Evolutionary conservation across 495 filamentous ascomycete species (phyloP).

Genomic region (Hypoxylon intermedium): DNA sequence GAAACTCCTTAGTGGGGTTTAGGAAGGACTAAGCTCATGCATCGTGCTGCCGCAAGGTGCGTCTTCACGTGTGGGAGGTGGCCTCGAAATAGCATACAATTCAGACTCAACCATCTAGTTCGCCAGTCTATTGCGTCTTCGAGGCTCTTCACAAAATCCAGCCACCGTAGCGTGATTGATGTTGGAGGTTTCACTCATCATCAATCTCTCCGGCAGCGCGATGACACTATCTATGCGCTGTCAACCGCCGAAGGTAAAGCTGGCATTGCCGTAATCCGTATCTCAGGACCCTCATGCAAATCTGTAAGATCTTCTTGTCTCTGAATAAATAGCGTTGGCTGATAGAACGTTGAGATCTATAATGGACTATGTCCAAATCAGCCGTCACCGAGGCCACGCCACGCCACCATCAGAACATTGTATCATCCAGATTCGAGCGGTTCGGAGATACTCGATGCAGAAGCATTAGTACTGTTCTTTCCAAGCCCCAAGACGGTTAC

Average conservation of each 20-base stretch:
- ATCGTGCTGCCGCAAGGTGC: conserved; percentile 34
- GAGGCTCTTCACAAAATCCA: neutral
- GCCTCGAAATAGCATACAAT: conserved; percentile 7
- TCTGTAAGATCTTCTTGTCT: conserved; percentile 57
- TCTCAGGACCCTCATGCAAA: conserved; percentile 80
- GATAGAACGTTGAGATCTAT: conserved; percentile 68
- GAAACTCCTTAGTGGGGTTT: conserved; percentile 17
- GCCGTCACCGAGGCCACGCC: conserved; percentile 71
- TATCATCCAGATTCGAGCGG: conserved; percentile 62
- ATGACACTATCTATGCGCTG: conserved; percentile 86
- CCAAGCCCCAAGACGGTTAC: conserved; percentile 84
- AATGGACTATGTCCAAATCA: conserved; percentile 71
- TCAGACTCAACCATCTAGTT: conserved; percentile 3
- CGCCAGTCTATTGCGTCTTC: conserved; percentile 7
- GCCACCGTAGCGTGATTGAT: neutral
- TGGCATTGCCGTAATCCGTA: conserved; percentile 88
- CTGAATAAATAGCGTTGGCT: conserved; percentile 9
- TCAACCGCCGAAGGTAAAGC: conserved; percentile 86
- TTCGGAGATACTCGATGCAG: conserved; percentile 73
- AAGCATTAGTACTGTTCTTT: conserved; percentile 87
- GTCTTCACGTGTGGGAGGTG: conserved; percentile 26
- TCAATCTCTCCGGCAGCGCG: conserved; percentile 16
- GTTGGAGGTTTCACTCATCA: neutral
- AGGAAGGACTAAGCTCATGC: conserved; percentile 27
- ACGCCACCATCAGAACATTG: conserved; percentile 78